These are phyloP conservation scores for Tremellales sp. DNA, from an alignment of 1,284 basidiomycete species.

Conservation along the genomic window DNA sequence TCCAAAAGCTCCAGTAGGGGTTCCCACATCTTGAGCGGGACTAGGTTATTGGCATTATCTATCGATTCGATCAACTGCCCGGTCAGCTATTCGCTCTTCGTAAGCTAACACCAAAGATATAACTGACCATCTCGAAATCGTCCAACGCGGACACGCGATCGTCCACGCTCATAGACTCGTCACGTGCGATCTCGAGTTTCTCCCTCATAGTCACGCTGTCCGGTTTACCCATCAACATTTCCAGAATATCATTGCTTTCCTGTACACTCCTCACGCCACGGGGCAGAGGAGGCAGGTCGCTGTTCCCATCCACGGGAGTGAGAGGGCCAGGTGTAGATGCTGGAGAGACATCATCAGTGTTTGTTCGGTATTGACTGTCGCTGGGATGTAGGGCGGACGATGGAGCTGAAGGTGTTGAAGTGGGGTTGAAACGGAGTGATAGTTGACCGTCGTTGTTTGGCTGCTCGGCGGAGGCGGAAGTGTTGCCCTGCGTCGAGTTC, in stretches of 20 bases:
- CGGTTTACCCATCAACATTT: slow-evolving; percentile 77
- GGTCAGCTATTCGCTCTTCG: background rate
- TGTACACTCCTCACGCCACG: slow-evolving; percentile 3
- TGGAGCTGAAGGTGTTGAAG: slow-evolving; percentile 9
- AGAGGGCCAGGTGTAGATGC: slow-evolving; percentile 29
- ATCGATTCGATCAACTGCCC: slow-evolving; percentile 80
- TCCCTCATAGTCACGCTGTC: slow-evolving; percentile 86
- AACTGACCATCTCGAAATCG: slow-evolving; percentile 84
- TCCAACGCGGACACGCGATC: slow-evolving; percentile 77
- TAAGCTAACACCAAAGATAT: background rate
- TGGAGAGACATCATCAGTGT: slow-evolving; percentile 23
- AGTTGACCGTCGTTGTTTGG: slow-evolving; percentile 14
- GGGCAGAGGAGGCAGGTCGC: slow-evolving; percentile 4
- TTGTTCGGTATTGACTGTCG: slow-evolving; percentile 20
- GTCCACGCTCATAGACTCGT: slow-evolving; percentile 60
- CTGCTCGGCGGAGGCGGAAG: slow-evolving; percentile 1
- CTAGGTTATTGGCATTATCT: slow-evolving; percentile 93
- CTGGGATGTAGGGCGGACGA: slow-evolving; percentile 39
- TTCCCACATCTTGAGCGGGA: slow-evolving; percentile 79
- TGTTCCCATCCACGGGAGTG: slow-evolving; percentile 12
- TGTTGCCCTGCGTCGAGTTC: slow-evolving; percentile 20
- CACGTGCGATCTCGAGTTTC: slow-evolving; percentile 67
- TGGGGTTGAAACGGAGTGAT: slow-evolving; percentile 35
- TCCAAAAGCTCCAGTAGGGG: slow-evolving; percentile 67
- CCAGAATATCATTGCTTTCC: slow-evolving; percentile 60